A percentile compares a stretch with the other conserved stretches of the same genome.
These are phyloP conservation scores for Yamadazyma aaseri DNA, from an alignment of 1,139 yeast species.

Conservation along the genomic window DNA sequence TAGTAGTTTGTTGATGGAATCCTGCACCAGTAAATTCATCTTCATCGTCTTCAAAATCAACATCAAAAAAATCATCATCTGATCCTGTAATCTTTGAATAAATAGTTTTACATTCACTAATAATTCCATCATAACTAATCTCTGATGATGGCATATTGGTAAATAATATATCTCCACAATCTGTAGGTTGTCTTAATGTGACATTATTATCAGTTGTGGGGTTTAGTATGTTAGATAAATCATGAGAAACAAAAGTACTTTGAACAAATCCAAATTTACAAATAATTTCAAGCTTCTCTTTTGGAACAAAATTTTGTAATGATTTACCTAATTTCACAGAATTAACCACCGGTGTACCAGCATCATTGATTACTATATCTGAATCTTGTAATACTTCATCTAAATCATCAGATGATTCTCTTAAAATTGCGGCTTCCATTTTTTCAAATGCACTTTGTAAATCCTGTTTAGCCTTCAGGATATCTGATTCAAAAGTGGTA, in stretches of 20 bases:
- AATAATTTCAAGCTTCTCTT: slow-evolving; percentile 71
- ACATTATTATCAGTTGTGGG: slow-evolving; percentile 35
- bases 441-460: slow-evolving; percentile 77
- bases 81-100: slow-evolving; percentile 83
- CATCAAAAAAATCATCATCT: slow-evolving; percentile 92
- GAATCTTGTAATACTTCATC: slow-evolving; percentile 45
- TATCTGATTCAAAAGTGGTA: slow-evolving; percentile 72
- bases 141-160: slow-evolving; percentile 78
- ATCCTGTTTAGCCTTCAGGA: slow-evolving; percentile 66
- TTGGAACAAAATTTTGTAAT: slow-evolving; percentile 79
- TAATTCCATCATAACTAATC: slow-evolving; percentile 85
- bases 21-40: slow-evolving; percentile 34
- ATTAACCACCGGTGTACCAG: slow-evolving; percentile 66
- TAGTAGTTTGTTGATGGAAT: slow-evolving; percentile 15
- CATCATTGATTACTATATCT: slow-evolving; percentile 53
- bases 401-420: slow-evolving; percentile 67
- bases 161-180: slow-evolving; percentile 52
- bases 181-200: slow-evolving; percentile 28
- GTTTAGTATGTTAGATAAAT: slow-evolving; percentile 38
- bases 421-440: slow-evolving; percentile 73
- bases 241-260: slow-evolving; percentile 50
- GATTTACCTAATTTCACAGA: slow-evolving; percentile 86
- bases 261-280: slow-evolving; percentile 83
- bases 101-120: slow-evolving; percentile 74
- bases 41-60: slow-evolving; percentile 94